Evolutionary conservation across 108 stramenopile species (phyloP).

Genomic region (Discostella stelligeroides): DNA sequence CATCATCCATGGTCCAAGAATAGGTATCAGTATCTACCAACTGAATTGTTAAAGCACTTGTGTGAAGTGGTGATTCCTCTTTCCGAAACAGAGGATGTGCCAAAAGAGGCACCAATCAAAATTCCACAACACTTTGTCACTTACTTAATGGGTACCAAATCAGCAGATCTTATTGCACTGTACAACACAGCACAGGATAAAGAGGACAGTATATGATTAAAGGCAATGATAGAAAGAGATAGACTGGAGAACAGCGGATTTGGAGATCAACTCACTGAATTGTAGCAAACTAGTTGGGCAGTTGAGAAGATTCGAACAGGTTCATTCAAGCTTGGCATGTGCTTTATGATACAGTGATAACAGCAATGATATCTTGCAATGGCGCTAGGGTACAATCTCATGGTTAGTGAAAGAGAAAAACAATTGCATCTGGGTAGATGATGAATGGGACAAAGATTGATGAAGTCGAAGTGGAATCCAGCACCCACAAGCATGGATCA

Average conservation of each 20-base stretch:
- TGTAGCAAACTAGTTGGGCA: constrained; percentile 3
- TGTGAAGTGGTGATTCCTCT: not conserved
- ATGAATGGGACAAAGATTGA: constrained; percentile 2
- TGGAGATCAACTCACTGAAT: not conserved
- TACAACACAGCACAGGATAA: not conserved
- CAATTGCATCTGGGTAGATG: not conserved
- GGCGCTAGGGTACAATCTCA: not conserved
- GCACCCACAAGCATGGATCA: not conserved
- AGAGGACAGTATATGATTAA: not conserved
- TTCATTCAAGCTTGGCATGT: not conserved
- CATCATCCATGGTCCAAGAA: constrained; percentile 1
- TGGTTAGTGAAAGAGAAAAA: not conserved
- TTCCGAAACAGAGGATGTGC: not conserved
- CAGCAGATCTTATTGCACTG: not conserved
- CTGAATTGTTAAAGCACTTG: not conserved
- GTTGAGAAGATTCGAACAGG: not conserved
- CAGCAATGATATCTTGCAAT: not conserved
- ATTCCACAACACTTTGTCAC: not conserved
- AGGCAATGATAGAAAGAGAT: not conserved
- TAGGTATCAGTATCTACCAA: not conserved
- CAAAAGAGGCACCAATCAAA: not conserved
- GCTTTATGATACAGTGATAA: not conserved
- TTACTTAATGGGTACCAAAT: not conserved
- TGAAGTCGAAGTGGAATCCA: constrained; percentile 13
- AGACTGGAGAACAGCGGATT: not conserved